Evolutionary conservation across 2,329 filamentous ascomycete species (phyloP).

Genomic region (Trichoderma polysporum): DNA sequence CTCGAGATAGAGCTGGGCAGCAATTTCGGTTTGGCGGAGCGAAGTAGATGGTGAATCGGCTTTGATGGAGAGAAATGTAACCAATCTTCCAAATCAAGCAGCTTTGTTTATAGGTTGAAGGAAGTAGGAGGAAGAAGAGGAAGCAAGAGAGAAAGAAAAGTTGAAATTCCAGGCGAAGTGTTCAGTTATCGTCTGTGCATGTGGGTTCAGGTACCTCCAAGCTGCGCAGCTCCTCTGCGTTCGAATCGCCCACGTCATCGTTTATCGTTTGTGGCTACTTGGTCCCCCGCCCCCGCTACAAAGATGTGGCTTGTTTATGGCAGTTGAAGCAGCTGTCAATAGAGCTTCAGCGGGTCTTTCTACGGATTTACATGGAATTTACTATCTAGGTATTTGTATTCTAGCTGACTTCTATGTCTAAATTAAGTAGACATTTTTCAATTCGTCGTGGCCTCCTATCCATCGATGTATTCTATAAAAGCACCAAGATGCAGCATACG

Average conservation of each 20-base stretch:
- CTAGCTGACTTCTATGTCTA: no score
- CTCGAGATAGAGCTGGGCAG: neutral
- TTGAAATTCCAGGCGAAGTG: neutral
- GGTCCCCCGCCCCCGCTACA: conserved; percentile 26
- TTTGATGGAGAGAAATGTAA: neutral
- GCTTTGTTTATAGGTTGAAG: neutral
- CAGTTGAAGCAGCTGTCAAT: no score
- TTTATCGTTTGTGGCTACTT: conserved; percentile 30
- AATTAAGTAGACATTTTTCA: no score
- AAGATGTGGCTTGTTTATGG: conserved; percentile 16
- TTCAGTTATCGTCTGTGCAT: conserved; percentile 1
- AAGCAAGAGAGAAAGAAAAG: neutral
- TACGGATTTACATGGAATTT: neutral
- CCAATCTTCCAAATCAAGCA: neutral
- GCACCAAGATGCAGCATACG: no score
- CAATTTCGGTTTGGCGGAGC: neutral
- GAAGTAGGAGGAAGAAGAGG: neutral
- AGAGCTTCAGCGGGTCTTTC: neutral
- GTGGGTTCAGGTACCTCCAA: conserved; percentile 16
- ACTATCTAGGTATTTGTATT: neutral
- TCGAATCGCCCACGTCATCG: conserved; percentile 39
- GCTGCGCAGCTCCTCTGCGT: conserved; percentile 15
- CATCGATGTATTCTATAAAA: neutral
- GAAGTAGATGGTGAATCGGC: neutral
- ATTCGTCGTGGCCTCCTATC: no score